Base-by-base conservation (phyloP, 2,329 filamentous ascomycete genomes). In the Aspergillus chevalieri region DNA sequence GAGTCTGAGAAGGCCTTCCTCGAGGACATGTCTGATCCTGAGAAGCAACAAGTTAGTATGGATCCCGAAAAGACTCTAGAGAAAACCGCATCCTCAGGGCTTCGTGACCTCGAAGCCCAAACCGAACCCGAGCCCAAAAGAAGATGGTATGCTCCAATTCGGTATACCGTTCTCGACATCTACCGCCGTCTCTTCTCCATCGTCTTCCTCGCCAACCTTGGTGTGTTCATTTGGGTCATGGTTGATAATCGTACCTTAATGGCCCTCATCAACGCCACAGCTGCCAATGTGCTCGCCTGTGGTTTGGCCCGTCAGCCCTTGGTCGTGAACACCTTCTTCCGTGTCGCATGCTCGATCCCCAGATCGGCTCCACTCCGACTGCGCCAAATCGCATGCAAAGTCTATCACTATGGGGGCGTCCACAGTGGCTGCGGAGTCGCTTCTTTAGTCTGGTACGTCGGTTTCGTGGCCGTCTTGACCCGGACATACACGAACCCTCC, bases 371-470 rank as follows among this genome's bases (percentile, higher is more conserved):
- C 77, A 1, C 63, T 78, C 28, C 59, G 69, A 34, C 55, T 77
- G 45, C 74, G 78, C 26, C 65, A 71, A 8, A 60, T 74, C 36
- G 68, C 68, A 9, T 75, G 75, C 8, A 78, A 78, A 49, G 68
- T 78, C 5, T 79, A 78, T 58, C 76, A 79, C 52, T 73, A 78
- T 48, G 78, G 78, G n/a, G 78, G 78, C 19, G 64, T 80, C 2
- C 78, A 80, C 55, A 77, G 73, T 48, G 77, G 76, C 6, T 76
- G 74, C 52, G 77, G 70, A 24, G 64, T 78, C 28, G 73, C 75
- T 10, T 68, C 75, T 1, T 66, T 74, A 3, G 52, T 76, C 38
- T 80, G 78, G 78, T 77, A 70, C 47, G 34, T 64, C 21, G 68
- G 65, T 34, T 68, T 70, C 26, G 59, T 70, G 14, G 64, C 62